These are phyloP conservation scores for Cyclanthera cordifolia DNA, from an alignment of 306 rosid genomes.

Conservation along the genomic window DNA sequence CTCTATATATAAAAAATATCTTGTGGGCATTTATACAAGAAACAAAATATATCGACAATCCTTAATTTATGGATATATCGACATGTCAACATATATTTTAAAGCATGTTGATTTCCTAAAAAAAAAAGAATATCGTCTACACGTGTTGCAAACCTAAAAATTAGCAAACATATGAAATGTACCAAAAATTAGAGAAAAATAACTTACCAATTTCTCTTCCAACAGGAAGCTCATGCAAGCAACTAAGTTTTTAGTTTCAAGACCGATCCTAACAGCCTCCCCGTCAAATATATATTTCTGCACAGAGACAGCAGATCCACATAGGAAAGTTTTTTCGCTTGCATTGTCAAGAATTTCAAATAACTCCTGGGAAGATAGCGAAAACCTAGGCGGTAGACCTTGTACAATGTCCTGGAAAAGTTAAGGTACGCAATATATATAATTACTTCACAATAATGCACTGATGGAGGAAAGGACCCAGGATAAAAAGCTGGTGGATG, in stretches of 20 bases:
- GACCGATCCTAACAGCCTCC: conserved; percentile 61
- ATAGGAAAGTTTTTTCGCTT: conserved; percentile 68
- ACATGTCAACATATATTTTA: too few species aligned
- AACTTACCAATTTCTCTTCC: conserved; percentile 65
- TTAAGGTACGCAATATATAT: conserved; percentile 10
- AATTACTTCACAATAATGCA: conserved; percentile 3
- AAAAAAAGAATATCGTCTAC: not conserved
- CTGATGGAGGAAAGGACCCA: not conserved
- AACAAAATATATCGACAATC: not conserved
- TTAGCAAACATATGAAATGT: not conserved
- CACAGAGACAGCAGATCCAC: conserved; percentile 55
- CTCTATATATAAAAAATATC: too few species aligned
- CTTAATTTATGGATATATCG: too few species aligned
- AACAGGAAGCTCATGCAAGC: conserved; percentile 74
- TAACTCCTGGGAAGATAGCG: conserved; percentile 49
- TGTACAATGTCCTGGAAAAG: conserved; percentile 63
- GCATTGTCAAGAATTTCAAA: conserved; percentile 67
- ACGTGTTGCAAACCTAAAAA: not conserved
- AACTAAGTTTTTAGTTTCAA: conserved; percentile 63
- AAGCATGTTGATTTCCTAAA: not conserved
- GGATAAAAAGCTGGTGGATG: conserved; percentile 18
- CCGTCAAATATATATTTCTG: conserved; percentile 60
- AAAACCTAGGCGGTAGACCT: conserved; percentile 44
- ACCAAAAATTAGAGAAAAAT: not conserved
- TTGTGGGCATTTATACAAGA: not conserved